Percentiles rank a stretch among this genome's conserved stretches.
Evolutionary conservation across 495 filamentous ascomycete genomes (phyloP).

Genomic region (Thermochaetoides thermophila): DNA sequence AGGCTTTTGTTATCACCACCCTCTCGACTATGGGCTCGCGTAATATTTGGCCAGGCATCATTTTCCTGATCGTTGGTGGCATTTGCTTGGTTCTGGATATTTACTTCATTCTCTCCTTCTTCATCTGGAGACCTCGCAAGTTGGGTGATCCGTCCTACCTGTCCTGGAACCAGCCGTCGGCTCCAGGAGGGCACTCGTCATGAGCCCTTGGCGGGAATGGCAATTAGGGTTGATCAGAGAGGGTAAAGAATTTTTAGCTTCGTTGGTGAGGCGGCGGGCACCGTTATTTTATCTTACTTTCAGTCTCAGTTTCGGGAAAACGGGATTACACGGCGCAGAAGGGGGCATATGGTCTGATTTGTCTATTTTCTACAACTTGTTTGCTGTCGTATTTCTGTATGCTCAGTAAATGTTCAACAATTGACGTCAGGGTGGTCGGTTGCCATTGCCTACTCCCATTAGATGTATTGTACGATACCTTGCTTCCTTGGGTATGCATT

Average conservation of each 20-base stretch:
- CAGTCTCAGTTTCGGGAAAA: slow-evolving; percentile 9
- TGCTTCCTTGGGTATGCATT: neutral
- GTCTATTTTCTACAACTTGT: slow-evolving; percentile 1
- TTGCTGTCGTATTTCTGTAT: slow-evolving; percentile 1
- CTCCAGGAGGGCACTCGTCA: no score
- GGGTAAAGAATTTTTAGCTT: neutral
- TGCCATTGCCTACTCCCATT: slow-evolving; percentile 1
- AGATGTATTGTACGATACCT: slow-evolving; percentile 3
- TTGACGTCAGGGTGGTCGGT: neutral
- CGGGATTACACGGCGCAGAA: slow-evolving; percentile 7
- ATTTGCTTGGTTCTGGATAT: slow-evolving; percentile 79
- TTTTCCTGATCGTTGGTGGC: slow-evolving; percentile 86
- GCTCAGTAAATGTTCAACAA: neutral
- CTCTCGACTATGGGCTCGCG: slow-evolving; percentile 88
- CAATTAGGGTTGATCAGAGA: neutral
- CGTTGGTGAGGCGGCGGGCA: neutral
- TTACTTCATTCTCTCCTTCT: slow-evolving; percentile 76
- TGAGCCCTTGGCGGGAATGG: slow-evolving; percentile 1
- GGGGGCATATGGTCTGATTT: slow-evolving; percentile 5
- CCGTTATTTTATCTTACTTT: slow-evolving; percentile 1
- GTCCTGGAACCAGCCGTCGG: slow-evolving; percentile 91
- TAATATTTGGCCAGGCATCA: slow-evolving; percentile 93
- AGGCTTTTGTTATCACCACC: slow-evolving; percentile 83
- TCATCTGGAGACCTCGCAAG: slow-evolving; percentile 83
- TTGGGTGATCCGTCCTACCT: slow-evolving; percentile 95